Evolutionary conservation across 164 flowering plant species (phyloP), one percentile per base, ranked within the genome.

Genomic region (Piper betle): DNA sequence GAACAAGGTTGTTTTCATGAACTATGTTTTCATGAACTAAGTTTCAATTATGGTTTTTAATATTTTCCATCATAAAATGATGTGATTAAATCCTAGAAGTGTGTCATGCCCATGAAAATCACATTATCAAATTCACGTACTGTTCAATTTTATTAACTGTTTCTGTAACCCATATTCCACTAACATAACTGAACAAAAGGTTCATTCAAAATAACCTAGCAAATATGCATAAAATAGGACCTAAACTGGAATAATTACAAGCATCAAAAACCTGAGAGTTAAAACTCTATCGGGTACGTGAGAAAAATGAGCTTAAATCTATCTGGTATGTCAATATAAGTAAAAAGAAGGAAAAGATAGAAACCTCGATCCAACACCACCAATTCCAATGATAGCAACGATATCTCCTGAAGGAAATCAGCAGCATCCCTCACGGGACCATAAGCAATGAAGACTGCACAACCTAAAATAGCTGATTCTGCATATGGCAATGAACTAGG

Each of bases 341-440:
- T 11, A 11, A 17, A 16, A 57, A 19, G 10, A 57, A 57, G n/a
- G 18, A 37, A 13, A 39, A 39, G 12, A 8, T 55, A 38, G 46
- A 60, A 72, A 94, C 99, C 99, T 94, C 55, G 96, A 86, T 53
- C 99, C 99, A 69, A 91, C 97, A 68, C 99, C 99, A 25, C 99
- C 99, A 66, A 88, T 74, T 54, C 99, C 99, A 72, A 94, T 85
- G 58, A 94, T 91, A 67, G 99, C 99, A 79, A 94, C 70, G 53
- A 95, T 73, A 81, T 91, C 96, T 60, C 99, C 99, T 58, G 93
- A 67, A 83, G 93, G 63, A 91, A 75, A 65, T 84, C 82, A 64
- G 99, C 97, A 37, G 97, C 97, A 79, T 94, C 96, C 64, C 82
- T 82, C 95, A 94, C 85, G 38, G 99, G 96, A 71, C 99, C 99